Base-by-base conservation (phyloP, 1,139 yeast species). In the Tardiomyces depauwii region DNA sequence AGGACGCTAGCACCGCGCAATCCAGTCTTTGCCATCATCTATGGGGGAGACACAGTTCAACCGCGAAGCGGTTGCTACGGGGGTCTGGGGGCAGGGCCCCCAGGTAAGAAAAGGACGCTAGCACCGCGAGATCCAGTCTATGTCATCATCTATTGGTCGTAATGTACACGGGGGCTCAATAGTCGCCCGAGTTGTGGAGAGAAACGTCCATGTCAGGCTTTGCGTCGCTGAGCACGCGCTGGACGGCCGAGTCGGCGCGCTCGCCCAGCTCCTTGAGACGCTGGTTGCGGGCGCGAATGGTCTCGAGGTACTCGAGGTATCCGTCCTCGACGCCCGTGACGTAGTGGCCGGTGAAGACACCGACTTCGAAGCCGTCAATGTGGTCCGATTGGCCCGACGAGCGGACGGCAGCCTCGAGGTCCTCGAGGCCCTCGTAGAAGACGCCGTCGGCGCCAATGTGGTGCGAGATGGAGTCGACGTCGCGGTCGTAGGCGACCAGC, bases 321-420 rank as follows among this genome's bases (percentile, higher is more conserved):
- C 77, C 76, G 58, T 84, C 82, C 63, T 87, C 96, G 42, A 82
- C 83, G 46, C 97, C 97, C 16, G 98, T 91, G 52, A 91, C 79
- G 64, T 91, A 91, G 53, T 80, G 67, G 45, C 98, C 98, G 16
- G 95, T 91, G 65, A 91, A 91, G n/a, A 91, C 98, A 62, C 98
- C 98, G 45, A 86, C 91, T 68, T 91, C 98, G 60, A 88, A 91
- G 28, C 75, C 71, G 38, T 71, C 66, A 50, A 83, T 70, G 6
- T 51, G 47, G 25, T 44, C 49, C 19, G 49, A 45, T 2, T 42
- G 46, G 19, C 53, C 55, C 7, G 57, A 53, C 38, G 50, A 51
- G 27, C 39, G 39, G 28, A 46, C 40, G 36, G 42, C 43, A n/a
- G 56, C 59, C 42, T 68, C 65, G 59, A 91, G 74, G 61, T 91